phyloP scores from a whole-genome alignment of 257 asterid species.

The Solanum peruvianum region DNA sequence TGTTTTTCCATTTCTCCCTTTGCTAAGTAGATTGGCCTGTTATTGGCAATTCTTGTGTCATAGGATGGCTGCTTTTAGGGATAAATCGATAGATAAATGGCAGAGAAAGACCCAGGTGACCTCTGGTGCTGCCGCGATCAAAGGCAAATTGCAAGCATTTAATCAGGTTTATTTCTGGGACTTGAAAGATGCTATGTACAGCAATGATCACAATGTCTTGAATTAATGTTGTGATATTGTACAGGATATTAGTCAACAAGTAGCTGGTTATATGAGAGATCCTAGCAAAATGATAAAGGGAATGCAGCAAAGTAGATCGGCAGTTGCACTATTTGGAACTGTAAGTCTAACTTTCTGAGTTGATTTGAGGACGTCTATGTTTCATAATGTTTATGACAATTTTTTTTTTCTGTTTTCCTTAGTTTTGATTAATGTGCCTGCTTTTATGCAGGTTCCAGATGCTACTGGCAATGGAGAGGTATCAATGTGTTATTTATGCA shows the following conservation, averaged over 20 bases:
- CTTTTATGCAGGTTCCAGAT: slow-evolving; percentile 42
- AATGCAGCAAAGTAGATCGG: slow-evolving; percentile 76
- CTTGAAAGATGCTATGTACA: background rate
- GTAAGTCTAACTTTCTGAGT: slow-evolving; percentile 31
- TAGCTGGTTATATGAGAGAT: slow-evolving; percentile 86
- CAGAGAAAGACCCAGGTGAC: slow-evolving; percentile 92
- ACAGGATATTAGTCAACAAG: slow-evolving; percentile 90
- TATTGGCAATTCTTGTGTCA: background rate
- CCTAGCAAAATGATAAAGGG: slow-evolving; percentile 92
- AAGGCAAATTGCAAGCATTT: slow-evolving; percentile 85
- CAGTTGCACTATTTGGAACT: slow-evolving; percentile 72
- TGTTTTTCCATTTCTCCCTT: background rate
- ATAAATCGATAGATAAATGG: slow-evolving; percentile 92
- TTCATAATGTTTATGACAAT: background rate
- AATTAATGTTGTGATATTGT: background rate
- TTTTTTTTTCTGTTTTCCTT: background rate
- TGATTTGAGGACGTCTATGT: background rate
- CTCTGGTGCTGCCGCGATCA: slow-evolving; percentile 91
- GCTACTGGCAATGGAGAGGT: slow-evolving; percentile 49
- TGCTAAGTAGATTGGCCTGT: background rate
- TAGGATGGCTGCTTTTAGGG: slow-evolving; percentile 72
- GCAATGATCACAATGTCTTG: background rate
- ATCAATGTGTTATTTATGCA: background rate
- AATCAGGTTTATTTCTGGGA: slow-evolving; percentile 58
- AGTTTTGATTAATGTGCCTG: background rate